Evolutionary conservation across 208 protist genomes (phyloP).

Genomic region (Trypanosoma caninum): DNA sequence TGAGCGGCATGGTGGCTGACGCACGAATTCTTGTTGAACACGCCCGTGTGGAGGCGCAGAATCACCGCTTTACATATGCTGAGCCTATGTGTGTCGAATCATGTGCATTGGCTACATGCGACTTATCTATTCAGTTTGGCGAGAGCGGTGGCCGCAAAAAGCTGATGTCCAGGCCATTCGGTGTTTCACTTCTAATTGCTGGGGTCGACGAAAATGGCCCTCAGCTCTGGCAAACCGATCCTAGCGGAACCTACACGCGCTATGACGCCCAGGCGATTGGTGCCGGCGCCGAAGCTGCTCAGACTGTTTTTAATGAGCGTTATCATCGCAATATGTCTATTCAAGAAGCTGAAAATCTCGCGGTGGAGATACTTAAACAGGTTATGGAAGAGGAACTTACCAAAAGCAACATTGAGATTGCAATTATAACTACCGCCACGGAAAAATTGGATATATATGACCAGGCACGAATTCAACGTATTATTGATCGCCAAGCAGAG

Average conservation of each 20-base stretch:
- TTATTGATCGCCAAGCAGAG: slow-evolving; percentile 79
- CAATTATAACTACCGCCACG: slow-evolving; percentile 71
- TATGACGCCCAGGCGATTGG: slow-evolving; percentile 99
- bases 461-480: slow-evolving; percentile 81
- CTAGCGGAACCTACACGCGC: slow-evolving; percentile 95
- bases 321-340: slow-evolving; percentile 97
- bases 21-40: slow-evolving; percentile 98
- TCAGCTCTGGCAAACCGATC: slow-evolving; percentile 97
- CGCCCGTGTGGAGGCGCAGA: slow-evolving; percentile 98
- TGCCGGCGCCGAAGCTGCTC: slow-evolving; percentile 97
- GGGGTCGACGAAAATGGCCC: slow-evolving; percentile 97
- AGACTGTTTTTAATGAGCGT: slow-evolving; percentile 96
- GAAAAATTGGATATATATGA: slow-evolving; percentile 90
- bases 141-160: slow-evolving; percentile 91
- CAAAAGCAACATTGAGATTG: slow-evolving; percentile 97
- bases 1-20: slow-evolving; percentile 98
- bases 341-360: slow-evolving; percentile 94
- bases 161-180: slow-evolving; percentile 97
- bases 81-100: slow-evolving; percentile 97
- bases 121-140: slow-evolving; percentile 97
- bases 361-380: slow-evolving; percentile 97
- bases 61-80: slow-evolving; percentile 99
- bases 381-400: slow-evolving; percentile 99
- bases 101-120: slow-evolving; percentile 96
- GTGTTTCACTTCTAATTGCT: slow-evolving; percentile 98